Conservation (phyloP, 2,329 filamentous ascomycete genomes). For the Plenodomus biglobosus region DNA sequence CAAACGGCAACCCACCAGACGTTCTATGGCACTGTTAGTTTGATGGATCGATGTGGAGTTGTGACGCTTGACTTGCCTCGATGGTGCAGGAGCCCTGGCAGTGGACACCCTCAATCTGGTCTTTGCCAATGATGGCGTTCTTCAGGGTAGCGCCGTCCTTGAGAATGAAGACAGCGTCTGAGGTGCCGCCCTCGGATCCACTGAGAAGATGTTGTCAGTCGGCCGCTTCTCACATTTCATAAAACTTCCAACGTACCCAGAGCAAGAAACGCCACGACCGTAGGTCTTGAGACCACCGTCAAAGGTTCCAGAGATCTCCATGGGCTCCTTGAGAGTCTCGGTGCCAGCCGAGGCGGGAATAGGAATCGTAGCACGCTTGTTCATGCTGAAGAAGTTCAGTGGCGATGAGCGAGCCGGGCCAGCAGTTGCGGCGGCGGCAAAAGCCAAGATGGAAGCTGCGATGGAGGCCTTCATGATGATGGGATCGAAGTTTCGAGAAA, state of each 20-base stretch:
- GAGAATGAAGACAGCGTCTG: conserved; percentile 57
- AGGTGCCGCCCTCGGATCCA: conserved; percentile 49
- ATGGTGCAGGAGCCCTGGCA: conserved; percentile 51
- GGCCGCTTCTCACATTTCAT: too few species aligned
- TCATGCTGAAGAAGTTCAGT: conserved; percentile 22
- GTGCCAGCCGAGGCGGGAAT: conserved; percentile 34
- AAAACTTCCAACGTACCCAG: conserved; percentile 25
- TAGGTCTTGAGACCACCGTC: conserved; percentile 41
- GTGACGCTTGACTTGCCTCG: conserved; percentile 12
- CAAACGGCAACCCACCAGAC: conserved; percentile 43
- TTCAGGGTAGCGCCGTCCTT: conserved; percentile 54
- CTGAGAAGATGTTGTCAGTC: too few species aligned
- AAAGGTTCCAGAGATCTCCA: conserved; percentile 29
- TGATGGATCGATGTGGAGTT: not conserved
- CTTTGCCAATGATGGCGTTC: conserved; percentile 58
- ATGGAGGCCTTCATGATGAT: conserved; percentile 35
- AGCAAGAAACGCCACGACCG: conserved; percentile 43
- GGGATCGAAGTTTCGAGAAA: conserved; percentile 9
- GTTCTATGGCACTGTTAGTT: conserved; percentile 20
- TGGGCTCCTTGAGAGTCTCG: conserved; percentile 27
- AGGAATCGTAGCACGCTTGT: conserved; percentile 35
- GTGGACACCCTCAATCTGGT: conserved; percentile 46
- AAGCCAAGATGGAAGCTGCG: conserved; percentile 28
- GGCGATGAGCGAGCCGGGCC: conserved; percentile 19
- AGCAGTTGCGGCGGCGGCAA: conserved; percentile 33